Evolutionary conservation across 768 basidiomycete genomes (phyloP).

Genomic region (Boletus pseudopeckii): DNA sequence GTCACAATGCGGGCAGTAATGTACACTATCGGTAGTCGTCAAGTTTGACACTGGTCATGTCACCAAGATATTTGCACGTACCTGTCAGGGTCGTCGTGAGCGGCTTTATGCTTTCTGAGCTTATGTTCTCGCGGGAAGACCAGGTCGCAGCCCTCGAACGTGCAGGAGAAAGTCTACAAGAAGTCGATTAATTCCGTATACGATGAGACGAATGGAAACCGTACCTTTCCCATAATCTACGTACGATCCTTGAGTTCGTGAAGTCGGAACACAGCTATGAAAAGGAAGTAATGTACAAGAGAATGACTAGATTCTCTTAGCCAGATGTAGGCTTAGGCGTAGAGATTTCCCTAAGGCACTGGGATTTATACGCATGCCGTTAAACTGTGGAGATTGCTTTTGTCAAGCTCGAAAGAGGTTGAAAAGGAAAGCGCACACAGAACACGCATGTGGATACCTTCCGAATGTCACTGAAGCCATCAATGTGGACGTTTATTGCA

Average conservation of each 20-base stretch:
- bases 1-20: constrained; percentile 4
- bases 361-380: background rate
- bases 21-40: constrained; percentile 2
- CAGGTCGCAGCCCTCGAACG: constrained; percentile 1
- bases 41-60: background rate
- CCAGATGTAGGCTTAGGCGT: background rate
- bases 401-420: background rate
- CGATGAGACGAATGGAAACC: background rate
- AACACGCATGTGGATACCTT: no score
- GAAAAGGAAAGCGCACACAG: background rate
- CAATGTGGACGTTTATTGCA: no score
- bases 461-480: no score
- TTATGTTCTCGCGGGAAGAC: constrained; percentile 4
- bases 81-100: constrained; percentile 6
- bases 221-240: background rate
- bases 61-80: background rate
- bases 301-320: constrained; percentile 9
- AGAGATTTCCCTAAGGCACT: background rate
- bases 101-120: constrained; percentile 12
- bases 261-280: background rate
- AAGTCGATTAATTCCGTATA: background rate
- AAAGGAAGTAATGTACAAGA: background rate
- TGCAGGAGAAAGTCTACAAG: constrained; percentile 8
- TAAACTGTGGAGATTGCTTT: background rate
- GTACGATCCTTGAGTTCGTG: background rate